Base-by-base conservation (phyloP, 176 grass and related monocot species). In the Thinopyrum elongatum region DNA sequence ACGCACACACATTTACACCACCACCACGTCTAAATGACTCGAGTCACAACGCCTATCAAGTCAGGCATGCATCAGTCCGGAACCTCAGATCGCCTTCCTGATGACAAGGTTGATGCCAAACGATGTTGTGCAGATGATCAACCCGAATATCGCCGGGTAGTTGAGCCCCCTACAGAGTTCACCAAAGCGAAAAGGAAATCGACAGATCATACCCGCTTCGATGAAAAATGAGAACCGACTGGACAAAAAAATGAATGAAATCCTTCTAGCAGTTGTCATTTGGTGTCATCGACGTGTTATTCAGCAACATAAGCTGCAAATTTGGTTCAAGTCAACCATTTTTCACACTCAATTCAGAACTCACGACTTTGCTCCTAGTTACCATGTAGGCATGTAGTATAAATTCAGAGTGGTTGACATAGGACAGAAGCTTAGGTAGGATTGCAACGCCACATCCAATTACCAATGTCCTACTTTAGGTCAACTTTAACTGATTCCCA, bases 91-190 rank as follows among this genome's bases (percentile, higher is more conserved):
- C 14, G 68, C 30, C 49, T 94, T 90, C 49, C 88, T 81, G 39
- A 92, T 85, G 28, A 98, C n/a, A 30, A 98, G 78, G 85, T 90
- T 87, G 74, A 98, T 89, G 70, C 97, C 97, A 8, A 98, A 94
- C 0, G 93, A 95, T 19, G 87, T 87, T 1, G 93, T 88, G 80
- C 93, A 95, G 47, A 98, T 55, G 30, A 95, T 92, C 39, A 98
- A 90, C 25, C 89, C 93, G 23, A 95, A 19, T 44, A 87, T 34
- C 6, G 95, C 89, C 59, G 93, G 44, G 85, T 94, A 94, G 86
- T 84, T 95, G 22, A 98, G 33, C 26, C 87, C 80, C 64, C 95
- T 98, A 87, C 30, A 61, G 55, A 5, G 67, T 46, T 58, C 26
- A 77, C 8, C n/a, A 28, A 21, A 75, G 47, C 23, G 0, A 49